phyloP scores from a whole-genome alignment of 148 eudicot species.

The Rhododendron ferrugineum region DNA sequence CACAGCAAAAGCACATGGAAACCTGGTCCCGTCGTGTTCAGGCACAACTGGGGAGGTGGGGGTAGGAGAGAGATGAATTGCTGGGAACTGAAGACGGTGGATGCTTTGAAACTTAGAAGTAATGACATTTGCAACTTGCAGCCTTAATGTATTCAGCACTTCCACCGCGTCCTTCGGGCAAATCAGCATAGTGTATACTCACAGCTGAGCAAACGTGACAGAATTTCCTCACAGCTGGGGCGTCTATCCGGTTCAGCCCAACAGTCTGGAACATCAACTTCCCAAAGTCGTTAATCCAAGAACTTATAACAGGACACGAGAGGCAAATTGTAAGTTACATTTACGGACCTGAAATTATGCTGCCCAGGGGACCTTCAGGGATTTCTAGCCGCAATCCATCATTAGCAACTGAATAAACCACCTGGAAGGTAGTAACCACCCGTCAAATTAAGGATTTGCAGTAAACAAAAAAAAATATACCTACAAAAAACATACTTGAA shows the following conservation, averaged over 20 bases:
- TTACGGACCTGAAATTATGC: constrained; percentile 52
- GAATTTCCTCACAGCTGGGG: constrained; percentile 56
- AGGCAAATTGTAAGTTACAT: background rate
- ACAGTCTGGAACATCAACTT: constrained; percentile 42
- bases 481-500: constrained; percentile 25
- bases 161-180: background rate
- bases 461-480: background rate
- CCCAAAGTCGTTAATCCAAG: background rate
- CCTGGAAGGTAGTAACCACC: constrained; percentile 25
- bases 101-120: background rate
- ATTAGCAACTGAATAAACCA: constrained; percentile 63
- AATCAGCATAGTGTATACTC: constrained; percentile 45
- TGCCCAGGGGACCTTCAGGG: constrained; percentile 73
- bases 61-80: background rate
- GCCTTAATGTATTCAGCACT: background rate
- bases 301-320: background rate
- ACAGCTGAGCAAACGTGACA: constrained; percentile 58
- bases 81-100: background rate
- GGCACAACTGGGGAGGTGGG: background rate
- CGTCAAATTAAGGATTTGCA: background rate
- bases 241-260: constrained; percentile 74
- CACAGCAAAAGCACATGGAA: background rate
- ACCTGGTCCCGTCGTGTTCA: background rate
- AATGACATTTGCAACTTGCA: background rate
- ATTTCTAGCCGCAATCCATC: constrained; percentile 54